Percentiles rank a stretch among this genome's conserved stretches.
Conservation (phyloP, 2,329 filamentous ascomycete genomes). For the Hymenoscyphus scutula region DNA sequence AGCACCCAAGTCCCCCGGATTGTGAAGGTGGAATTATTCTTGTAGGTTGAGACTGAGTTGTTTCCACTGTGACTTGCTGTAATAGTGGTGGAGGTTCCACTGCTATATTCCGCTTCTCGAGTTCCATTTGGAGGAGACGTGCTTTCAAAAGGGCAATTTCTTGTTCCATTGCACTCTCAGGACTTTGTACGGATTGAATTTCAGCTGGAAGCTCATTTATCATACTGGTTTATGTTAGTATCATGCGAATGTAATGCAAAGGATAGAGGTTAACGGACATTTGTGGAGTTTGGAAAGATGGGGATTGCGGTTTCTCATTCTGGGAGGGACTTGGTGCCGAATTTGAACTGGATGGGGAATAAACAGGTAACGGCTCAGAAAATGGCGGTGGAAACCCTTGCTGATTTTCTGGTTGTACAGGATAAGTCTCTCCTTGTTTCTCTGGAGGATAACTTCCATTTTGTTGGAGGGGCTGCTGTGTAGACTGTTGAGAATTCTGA, state of each 20-base stretch:
- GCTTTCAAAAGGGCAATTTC: slow-evolving; percentile 31
- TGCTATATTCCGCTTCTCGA: slow-evolving; percentile 25
- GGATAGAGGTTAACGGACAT: background rate
- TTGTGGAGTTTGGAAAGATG: background rate
- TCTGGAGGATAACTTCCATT: background rate
- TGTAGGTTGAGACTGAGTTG: background rate
- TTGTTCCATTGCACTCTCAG: slow-evolving; percentile 26
- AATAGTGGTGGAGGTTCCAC: background rate
- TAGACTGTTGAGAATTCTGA: background rate
- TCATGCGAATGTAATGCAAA: background rate
- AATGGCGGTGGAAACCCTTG: slow-evolving; percentile 3
- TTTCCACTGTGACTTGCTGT: background rate
- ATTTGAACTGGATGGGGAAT: background rate
- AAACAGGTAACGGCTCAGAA: slow-evolving; percentile 8
- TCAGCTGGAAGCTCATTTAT: background rate
- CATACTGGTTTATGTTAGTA: background rate
- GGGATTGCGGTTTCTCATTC: background rate
- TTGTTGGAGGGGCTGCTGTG: background rate
- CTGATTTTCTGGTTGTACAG: background rate
- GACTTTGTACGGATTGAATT: slow-evolving; percentile 6
- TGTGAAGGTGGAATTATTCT: background rate
- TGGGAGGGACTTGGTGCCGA: background rate
- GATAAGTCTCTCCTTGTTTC: slow-evolving; percentile 8
- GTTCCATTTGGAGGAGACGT: slow-evolving; percentile 29
- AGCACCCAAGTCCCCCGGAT: slow-evolving; percentile 6